These are phyloP conservation scores for Hyaloperonospora arabidopsidis DNA, from an alignment of 352 stramenopile genomes.

Conservation along the genomic window DNA sequence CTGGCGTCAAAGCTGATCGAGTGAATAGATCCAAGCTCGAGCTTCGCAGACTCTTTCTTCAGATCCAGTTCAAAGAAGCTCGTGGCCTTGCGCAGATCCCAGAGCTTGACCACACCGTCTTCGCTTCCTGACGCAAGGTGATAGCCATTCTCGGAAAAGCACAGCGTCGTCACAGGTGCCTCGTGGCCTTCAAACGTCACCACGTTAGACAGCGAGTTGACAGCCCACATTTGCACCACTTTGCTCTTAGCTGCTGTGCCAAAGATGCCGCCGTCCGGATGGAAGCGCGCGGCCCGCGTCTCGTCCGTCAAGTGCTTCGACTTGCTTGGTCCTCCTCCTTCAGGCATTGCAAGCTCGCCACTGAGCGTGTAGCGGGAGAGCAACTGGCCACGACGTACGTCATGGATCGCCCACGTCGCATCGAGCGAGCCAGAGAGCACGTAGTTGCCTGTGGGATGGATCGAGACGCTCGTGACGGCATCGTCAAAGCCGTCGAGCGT, in stretches of 20 bases:
- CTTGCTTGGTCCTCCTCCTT: constrained; percentile 10
- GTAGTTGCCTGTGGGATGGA: constrained; percentile 82
- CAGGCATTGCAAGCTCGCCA: constrained; percentile 34
- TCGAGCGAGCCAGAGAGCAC: constrained; percentile 72
- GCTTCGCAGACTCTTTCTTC: constrained; percentile 28
- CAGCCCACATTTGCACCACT: constrained; percentile 89
- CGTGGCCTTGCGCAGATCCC: constrained; percentile 90
- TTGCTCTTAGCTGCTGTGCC: constrained; percentile 53
- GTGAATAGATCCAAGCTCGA: constrained; percentile 40
- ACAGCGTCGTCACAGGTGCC: constrained; percentile 59
- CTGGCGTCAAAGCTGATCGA: constrained; percentile 55
- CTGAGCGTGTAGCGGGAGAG: constrained; percentile 42
- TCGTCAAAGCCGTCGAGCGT: constrained; percentile 56
- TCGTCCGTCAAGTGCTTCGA: constrained; percentile 32
- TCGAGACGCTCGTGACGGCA: constrained; percentile 49
- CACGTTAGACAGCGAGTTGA: constrained; percentile 81
- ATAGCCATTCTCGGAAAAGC: constrained; percentile 95
- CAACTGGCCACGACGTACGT: constrained; percentile 55
- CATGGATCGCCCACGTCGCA: constrained; percentile 78
- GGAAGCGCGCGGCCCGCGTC: constrained; percentile 57
- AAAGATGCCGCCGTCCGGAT: constrained; percentile 94
- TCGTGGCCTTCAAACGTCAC: constrained; percentile 82
- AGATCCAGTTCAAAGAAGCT: constrained; percentile 64
- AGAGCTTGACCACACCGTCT: constrained; percentile 84
- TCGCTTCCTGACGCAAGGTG: constrained; percentile 79